Percentiles rank a stretch among this genome's conserved stretches.
Conservation (phyloP, 495 filamentous ascomycete genomes). For the Penicillium chermesinum region DNA sequence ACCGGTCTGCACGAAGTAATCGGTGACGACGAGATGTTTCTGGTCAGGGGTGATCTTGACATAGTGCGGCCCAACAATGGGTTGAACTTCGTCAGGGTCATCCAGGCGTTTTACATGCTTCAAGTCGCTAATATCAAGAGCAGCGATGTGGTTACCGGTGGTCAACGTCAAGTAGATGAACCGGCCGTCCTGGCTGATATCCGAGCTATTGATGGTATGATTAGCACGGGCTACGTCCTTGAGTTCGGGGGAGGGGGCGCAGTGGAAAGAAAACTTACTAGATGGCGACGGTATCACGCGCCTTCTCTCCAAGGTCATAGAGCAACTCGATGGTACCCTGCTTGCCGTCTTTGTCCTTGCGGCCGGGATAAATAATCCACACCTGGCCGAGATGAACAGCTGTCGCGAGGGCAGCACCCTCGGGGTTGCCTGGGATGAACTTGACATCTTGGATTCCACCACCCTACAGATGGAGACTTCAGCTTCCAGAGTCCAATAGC, state of each 20-base stretch:
- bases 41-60: conserved; percentile 61
- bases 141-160: conserved; percentile 58
- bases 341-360: conserved; percentile 46
- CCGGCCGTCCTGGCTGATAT: conserved; percentile 55
- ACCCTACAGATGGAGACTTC: conserved; percentile 34
- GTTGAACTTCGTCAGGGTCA: conserved; percentile 53
- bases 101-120: conserved; percentile 56
- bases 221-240: conserved; percentile 1
- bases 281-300: conserved; percentile 53
- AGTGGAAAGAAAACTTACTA: conserved; percentile 31
- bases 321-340: conserved; percentile 54
- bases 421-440: conserved; percentile 57
- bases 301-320: conserved; percentile 53
- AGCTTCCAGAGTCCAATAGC: too few species aligned
- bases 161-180: conserved; percentile 57
- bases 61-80: conserved; percentile 58
- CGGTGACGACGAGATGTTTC: conserved; percentile 57
- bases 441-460: conserved; percentile 62
- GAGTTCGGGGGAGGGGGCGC: too few species aligned
- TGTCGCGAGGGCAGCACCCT: conserved; percentile 55
- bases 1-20: conserved; percentile 63
- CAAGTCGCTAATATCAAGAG: conserved; percentile 58
- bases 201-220: conserved; percentile 30
- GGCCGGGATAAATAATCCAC: conserved; percentile 62
- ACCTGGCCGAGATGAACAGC: conserved; percentile 58